Conservation (phyloP, 352 stramenopile genomes). For the Phytophthora hibernalis region DNA sequence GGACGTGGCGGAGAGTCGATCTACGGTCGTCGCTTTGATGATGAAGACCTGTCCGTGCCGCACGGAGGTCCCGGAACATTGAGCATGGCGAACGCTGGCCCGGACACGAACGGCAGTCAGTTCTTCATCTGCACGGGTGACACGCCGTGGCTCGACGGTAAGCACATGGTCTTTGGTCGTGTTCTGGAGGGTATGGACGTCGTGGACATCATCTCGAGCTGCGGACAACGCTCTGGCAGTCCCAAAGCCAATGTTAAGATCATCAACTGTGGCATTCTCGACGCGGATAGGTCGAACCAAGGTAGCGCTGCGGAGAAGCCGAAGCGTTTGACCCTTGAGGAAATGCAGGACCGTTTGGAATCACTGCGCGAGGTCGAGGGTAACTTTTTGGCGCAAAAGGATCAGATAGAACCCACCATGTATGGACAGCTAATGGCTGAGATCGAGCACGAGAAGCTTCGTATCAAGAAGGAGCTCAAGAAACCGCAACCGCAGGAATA, state of each 20-base stretch:
- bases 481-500: conserved; percentile 31
- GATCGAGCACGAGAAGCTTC: conserved; percentile 71
- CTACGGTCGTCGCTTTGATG: conserved; percentile 92
- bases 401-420: conserved; percentile 65
- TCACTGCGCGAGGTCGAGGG: conserved; percentile 68
- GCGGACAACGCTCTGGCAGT: conserved; percentile 85
- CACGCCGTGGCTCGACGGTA: conserved; percentile 97
- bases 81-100: conserved; percentile 90
- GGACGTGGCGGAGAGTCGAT: conserved; percentile 96
- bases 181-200: conserved; percentile 92
- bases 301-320: conserved; percentile 18
- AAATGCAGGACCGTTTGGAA: conserved; percentile 71
- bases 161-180: conserved; percentile 96
- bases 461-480: conserved; percentile 69
- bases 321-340: conserved; percentile 54
- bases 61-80: conserved; percentile 79
- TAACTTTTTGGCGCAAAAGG: conserved; percentile 65
- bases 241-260: conserved; percentile 91
- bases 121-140: conserved; percentile 97
- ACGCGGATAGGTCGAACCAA: conserved; percentile 15
- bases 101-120: conserved; percentile 94
- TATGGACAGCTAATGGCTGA: conserved; percentile 72
- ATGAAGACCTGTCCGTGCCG: conserved; percentile 89
- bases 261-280: conserved; percentile 83
- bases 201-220: conserved; percentile 90